A percentile compares a stretch with the other conserved stretches of the same genome.
phyloP scores from a whole-genome alignment of 2,329 filamentous ascomycete species.

The Neopestalotiopsis sp. region DNA sequence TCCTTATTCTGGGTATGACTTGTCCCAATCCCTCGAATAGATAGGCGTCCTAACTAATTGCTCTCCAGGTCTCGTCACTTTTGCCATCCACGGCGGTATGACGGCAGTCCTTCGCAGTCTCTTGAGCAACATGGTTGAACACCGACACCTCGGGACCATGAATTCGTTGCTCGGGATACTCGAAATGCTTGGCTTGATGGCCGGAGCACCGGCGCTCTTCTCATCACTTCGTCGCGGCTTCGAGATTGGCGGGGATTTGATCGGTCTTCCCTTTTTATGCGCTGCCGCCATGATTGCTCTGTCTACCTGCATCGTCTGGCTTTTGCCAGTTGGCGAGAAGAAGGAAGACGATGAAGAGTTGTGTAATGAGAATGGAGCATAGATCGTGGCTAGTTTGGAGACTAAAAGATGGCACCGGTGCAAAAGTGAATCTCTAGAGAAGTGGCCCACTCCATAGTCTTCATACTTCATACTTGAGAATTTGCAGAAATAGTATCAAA shows the following conservation, averaged over 20 bases:
- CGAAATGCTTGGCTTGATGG: slow-evolving; percentile 54
- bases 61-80: slow-evolving; percentile 46
- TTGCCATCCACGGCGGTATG: slow-evolving; percentile 52
- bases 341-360: not conserved
- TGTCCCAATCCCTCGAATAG: no score
- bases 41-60: not conserved
- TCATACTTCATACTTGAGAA: no score
- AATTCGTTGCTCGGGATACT: slow-evolving; percentile 58
- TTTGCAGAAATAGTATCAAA: no score
- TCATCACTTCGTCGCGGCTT: slow-evolving; percentile 52
- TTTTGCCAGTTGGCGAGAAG: not conserved
- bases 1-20: slow-evolving; percentile 34
- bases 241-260: slow-evolving; percentile 50
- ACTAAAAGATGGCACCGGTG: not conserved
- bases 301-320: slow-evolving; percentile 36
- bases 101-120: slow-evolving; percentile 51
- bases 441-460: no score
- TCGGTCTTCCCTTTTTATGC: slow-evolving; percentile 55
- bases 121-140: slow-evolving; percentile 58
- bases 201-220: slow-evolving; percentile 52
- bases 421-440: no score
- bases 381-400: not conserved
- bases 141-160: slow-evolving; percentile 57
- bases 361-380: not conserved
- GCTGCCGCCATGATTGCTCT: slow-evolving; percentile 39